Conservation (phyloP, 2,329 filamentous ascomycete species). For the Alternaria burnsii region DNA sequence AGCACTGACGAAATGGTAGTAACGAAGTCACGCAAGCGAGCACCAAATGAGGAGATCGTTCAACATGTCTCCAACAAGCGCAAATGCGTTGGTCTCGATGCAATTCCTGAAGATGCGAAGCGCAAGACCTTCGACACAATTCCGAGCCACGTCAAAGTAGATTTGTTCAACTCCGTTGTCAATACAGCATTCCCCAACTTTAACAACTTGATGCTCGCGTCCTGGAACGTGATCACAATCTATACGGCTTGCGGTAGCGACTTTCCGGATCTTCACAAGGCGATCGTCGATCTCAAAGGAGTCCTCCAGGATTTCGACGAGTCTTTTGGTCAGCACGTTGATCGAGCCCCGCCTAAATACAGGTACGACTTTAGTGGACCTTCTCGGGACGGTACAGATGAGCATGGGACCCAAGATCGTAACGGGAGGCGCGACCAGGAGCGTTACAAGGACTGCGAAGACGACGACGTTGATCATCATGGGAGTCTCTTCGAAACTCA, state of each 20-base stretch:
- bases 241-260: conserved; percentile 38
- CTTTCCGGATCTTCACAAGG: conserved; percentile 35
- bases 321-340: conserved; percentile 12
- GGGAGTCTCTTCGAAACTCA: background rate
- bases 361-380: conserved; percentile 3
- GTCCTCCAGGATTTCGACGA: conserved; percentile 40
- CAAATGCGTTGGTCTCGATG: conserved; percentile 27
- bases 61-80: conserved; percentile 41
- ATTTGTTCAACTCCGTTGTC: conserved; percentile 39
- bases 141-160: conserved; percentile 33
- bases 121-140: conserved; percentile 31
- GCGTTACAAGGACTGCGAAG: background rate
- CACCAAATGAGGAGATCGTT: conserved; percentile 20
- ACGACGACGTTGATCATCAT: background rate
- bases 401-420: background rate
- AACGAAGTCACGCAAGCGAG: conserved; percentile 16
- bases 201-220: conserved; percentile 42
- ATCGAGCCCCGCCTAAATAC: conserved; percentile 9
- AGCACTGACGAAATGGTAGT: conserved; percentile 7
- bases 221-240: conserved; percentile 45
- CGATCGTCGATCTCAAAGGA: conserved; percentile 35
- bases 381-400: background rate
- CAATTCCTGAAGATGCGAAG: conserved; percentile 37
- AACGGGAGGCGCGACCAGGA: background rate
- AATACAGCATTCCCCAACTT: conserved; percentile 41